Conservation (phyloP, 768 basidiomycete genomes). For the Suillus bovinus region DNA sequence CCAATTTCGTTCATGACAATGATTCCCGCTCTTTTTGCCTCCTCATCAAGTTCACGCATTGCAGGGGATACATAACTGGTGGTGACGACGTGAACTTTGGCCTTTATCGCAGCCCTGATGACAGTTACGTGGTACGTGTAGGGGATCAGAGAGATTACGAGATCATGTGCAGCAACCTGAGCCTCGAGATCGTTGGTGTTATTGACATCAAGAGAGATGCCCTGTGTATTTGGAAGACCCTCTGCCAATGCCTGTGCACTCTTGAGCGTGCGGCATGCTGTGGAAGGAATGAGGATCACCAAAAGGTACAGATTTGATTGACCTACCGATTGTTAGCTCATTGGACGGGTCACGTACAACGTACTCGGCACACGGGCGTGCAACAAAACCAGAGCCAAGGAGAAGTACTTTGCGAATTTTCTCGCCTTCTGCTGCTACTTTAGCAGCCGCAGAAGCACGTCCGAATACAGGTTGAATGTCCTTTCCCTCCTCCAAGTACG, state of each 20-base stretch:
- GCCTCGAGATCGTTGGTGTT: constrained; percentile 71
- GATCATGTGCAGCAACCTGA: constrained; percentile 81
- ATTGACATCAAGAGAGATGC: constrained; percentile 81
- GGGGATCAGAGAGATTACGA: constrained; percentile 96
- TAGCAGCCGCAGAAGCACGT: constrained; percentile 49
- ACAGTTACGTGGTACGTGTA: constrained; percentile 90
- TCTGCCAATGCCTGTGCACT: constrained; percentile 70
- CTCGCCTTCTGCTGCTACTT: constrained; percentile 46
- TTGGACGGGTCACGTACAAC: constrained; percentile 80
- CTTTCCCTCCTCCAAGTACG: constrained; percentile 69
- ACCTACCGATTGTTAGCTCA: constrained; percentile 79
- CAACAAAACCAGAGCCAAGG: constrained; percentile 94
- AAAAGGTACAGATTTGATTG: not conserved
- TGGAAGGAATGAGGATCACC: constrained; percentile 2
- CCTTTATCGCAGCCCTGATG: constrained; percentile 81
- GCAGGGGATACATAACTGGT: constrained; percentile 93
- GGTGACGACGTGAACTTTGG: constrained; percentile 92
- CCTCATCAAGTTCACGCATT: constrained; percentile 83
- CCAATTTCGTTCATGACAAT: constrained; percentile 98
- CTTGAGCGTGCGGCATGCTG: constrained; percentile 86
- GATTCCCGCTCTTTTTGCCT: constrained; percentile 84
- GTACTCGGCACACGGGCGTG: constrained; percentile 95
- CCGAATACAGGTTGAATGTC: constrained; percentile 78
- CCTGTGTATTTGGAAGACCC: constrained; percentile 67
- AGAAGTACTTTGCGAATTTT: constrained; percentile 70